Base-by-base conservation (phyloP, 2,329 filamentous ascomycete genomes). In the Chaetoscypha palmicola region DNA sequence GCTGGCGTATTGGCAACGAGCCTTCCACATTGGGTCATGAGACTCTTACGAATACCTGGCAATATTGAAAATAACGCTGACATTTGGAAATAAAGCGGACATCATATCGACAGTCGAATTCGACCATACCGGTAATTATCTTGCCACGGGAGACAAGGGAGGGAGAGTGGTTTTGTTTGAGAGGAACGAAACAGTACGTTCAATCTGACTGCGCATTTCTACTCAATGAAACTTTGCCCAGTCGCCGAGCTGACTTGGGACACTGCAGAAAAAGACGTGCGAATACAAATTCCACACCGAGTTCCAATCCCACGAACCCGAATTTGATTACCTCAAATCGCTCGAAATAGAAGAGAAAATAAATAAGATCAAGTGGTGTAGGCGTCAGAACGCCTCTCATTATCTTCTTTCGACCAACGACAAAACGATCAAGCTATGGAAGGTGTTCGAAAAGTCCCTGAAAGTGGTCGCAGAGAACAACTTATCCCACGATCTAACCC, bases 331-430 rank as follows among this genome's bases (percentile, higher is more conserved):
- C 66, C 79, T 98, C 55, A 98, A 98, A 70, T 98, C 92, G 24
- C 77, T 98, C 58, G 92, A 98, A 69, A 98, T 98, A 63, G 92
- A 98, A 76, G 92, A 98, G 70, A 98, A 98, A 73, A 98, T 98
- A 77, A 98, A 98, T 77, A 98, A 98, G 76, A 98, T 98, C 72
- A 98, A 97, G 69, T 98, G 92, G 92, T 98, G 92, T 68, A 83
- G 86, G 63, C 83, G 92, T 68, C 91, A 97, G 69, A 98, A 98
- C 74, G 86, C 91, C 50, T 97, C 92, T 44, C 92, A 98, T 71
- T 98, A 95, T 67, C 80, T 98, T 41, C 79, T 98, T 45, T 97
- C 92, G 33, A 98, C 92, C 58, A 98, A 98, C 65, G 92, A 98
- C 74, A 98, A 98, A 75, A 98, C 92, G 32, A 98, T 98, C 77